phyloP scores from a whole-genome alignment of 352 stramenopile species.

The Achlya hypogyna region DNA sequence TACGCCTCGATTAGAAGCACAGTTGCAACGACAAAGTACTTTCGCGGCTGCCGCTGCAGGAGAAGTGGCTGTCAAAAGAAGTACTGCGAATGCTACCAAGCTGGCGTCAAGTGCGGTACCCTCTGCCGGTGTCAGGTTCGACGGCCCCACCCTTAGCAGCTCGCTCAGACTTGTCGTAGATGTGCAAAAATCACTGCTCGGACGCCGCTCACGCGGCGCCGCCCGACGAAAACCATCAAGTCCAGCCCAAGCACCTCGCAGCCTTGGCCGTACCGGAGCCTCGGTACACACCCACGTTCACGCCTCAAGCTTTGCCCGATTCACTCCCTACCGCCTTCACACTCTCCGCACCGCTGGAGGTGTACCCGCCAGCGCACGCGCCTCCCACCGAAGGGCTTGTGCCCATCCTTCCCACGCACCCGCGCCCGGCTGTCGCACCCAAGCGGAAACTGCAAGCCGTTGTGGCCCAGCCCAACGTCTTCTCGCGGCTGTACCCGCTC shows the following conservation, averaged over 20 bases:
- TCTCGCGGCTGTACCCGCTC: conserved; percentile 12
- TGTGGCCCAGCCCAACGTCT: neutral
- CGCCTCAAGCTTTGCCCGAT: neutral
- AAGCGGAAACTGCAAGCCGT: neutral
- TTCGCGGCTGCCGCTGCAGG: conserved; percentile 92
- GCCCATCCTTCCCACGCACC: neutral
- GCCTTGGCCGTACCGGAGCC: neutral
- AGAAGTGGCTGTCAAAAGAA: conserved; percentile 97
- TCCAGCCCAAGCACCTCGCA: neutral
- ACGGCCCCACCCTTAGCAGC: neutral
- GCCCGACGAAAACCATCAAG: neutral
- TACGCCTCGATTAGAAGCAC: conserved; percentile 4
- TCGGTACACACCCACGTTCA: too few relatives aligned
- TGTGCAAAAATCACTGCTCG: conserved; percentile 17
- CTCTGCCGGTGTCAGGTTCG: conserved; percentile 73
- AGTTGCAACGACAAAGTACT: conserved; percentile 57
- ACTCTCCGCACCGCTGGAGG: too few relatives aligned
- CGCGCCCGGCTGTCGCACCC: neutral
- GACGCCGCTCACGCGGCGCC: neutral
- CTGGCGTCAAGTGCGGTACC: conserved; percentile 66
- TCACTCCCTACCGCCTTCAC: neutral
- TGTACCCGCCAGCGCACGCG: too few relatives aligned
- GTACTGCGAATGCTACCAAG: conserved; percentile 96
- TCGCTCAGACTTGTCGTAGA: neutral
- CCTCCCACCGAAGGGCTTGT: neutral